A percentile compares a stretch with the other conserved stretches of the same genome.
Conservation (phyloP, 441 rosid genomes). For the Aquilaria agallochum region DNA sequence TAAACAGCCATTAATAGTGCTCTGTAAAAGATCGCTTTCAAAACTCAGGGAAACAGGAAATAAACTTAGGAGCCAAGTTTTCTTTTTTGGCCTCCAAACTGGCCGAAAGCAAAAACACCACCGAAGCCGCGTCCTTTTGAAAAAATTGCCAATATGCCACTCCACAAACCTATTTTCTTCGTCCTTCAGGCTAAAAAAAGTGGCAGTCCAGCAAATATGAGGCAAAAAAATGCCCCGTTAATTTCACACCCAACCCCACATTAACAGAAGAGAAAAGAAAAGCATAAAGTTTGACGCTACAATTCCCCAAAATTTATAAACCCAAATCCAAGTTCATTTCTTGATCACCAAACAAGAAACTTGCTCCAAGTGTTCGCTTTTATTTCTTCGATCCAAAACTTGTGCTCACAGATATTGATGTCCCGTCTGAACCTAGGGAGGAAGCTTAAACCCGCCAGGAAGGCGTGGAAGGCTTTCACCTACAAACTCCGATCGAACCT, state of each 20-base stretch:
- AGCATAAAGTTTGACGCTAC: background rate
- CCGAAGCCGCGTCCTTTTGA: background rate
- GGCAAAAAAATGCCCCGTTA: conserved; percentile 5
- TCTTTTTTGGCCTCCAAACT: conserved; percentile 17
- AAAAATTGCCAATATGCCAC: conserved; percentile 19
- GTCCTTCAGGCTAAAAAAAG: conserved; percentile 8
- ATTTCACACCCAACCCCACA: background rate
- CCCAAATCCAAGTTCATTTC: conserved; percentile 1
- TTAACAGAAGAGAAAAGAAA: background rate
- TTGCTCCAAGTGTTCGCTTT: background rate
- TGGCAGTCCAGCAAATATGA: conserved; percentile 16
- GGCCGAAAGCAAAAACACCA: conserved; percentile 29
- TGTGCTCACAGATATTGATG: conserved; percentile 22
- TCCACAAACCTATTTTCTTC: conserved; percentile 5
- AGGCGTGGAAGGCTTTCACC: conserved; percentile 48
- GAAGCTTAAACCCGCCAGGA: conserved; percentile 56
- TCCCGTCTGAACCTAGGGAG: conserved; percentile 35
- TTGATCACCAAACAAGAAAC: background rate
- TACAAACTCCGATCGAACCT: conserved; percentile 36
- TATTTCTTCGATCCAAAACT: background rate
- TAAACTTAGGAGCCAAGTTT: conserved; percentile 32
- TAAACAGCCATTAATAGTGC: conserved; percentile 1
- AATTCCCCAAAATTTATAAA: background rate
- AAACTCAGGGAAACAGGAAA: background rate
- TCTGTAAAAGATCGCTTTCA: conserved; percentile 7